Conservation (phyloP, 306 rosid genomes). For the Fragaria iinumae region DNA sequence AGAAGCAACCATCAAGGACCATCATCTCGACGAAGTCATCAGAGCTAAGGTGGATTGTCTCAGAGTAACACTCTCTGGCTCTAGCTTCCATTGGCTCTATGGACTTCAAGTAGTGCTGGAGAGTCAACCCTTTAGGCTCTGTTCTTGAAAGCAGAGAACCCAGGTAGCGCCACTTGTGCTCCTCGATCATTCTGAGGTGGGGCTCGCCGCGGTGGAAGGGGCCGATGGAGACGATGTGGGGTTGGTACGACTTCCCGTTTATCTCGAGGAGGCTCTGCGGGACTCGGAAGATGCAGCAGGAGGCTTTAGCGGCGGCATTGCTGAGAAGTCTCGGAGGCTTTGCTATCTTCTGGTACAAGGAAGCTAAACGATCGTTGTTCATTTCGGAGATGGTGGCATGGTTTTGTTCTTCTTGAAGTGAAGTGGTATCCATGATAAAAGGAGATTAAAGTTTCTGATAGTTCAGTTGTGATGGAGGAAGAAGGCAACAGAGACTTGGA, state of each 20-base stretch:
- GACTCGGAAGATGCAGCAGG: slow-evolving; percentile 51
- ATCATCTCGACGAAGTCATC: slow-evolving; percentile 52
- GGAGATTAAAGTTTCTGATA: background rate
- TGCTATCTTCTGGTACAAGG: slow-evolving; percentile 37
- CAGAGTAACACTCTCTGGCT: slow-evolving; percentile 64
- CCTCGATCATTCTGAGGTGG: slow-evolving; percentile 50
- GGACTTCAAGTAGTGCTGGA: slow-evolving; percentile 25
- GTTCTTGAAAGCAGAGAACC: slow-evolving; percentile 41
- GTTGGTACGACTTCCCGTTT: slow-evolving; percentile 55
- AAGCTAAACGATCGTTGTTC: slow-evolving; percentile 35
- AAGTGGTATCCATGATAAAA: slow-evolving; percentile 22
- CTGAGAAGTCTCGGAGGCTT: slow-evolving; percentile 47
- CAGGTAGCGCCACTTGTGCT: slow-evolving; percentile 57
- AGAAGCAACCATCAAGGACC: slow-evolving; percentile 70
- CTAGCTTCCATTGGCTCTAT: slow-evolving; percentile 29
- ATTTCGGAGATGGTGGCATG: background rate
- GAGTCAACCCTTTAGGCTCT: background rate
- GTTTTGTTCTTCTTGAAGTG: slow-evolving; percentile 8
- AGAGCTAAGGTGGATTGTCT: slow-evolving; percentile 21
- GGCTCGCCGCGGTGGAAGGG: slow-evolving; percentile 52
- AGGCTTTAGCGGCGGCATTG: slow-evolving; percentile 39
- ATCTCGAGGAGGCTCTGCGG: slow-evolving; percentile 46
- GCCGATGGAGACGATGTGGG: slow-evolving; percentile 65
- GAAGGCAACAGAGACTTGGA: background rate
- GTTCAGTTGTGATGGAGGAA: background rate